Base-by-base conservation (phyloP, 768 basidiomycete species). In the Cyathus striatus region DNA sequence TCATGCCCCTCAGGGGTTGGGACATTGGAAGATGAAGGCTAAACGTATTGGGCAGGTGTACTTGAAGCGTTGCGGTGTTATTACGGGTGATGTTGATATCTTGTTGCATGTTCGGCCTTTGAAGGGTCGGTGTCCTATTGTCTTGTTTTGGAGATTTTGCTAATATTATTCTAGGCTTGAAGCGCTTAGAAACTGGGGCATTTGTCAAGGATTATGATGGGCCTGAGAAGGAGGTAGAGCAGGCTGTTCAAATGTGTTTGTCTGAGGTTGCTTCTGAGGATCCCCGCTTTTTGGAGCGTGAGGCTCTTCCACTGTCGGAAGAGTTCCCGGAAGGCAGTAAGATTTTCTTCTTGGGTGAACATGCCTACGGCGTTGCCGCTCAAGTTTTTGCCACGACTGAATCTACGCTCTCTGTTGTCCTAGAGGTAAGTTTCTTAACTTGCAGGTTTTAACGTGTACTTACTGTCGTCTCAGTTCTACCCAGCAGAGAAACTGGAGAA, bases 131-230 rank as follows among this genome's bases (percentile, higher is more conserved):
- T 3, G 33, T 30, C n/a, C n/a, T n/a, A n/a, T n/a, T n/a, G n/a
- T n/a, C n/a, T n/a, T n/a, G n/a, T n/a, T n/a, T n/a, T n/a, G n/a
- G n/a, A n/a, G n/a, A n/a, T n/a, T n/a, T n/a, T n/a, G n/a, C n/a
- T n/a, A n/a, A n/a, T n/a, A n/a, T 26, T 46, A 16, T 38, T 37
- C 10, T 47, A 93, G 93, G 95, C n/a, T 64, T 99, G 54, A 93
- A 86, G 58, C 82, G 90, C 10, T 60, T 93, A 23, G 92, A 96
- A 48, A 76, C 77, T 4, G 96, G 96, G 6, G 89, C 95, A 3
- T 76, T 98, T 46, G 80, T 96, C 42, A 99, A 98, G 62, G 94
- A 98, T 53, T 97, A 95, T 56, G 93, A 96, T 52, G 82, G 68
- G 0, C 59, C 68, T 0, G 82, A 91, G 14, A 91, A 88, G 53